Evolutionary conservation across 805 yeast genomes (phyloP).

Genomic region (Candida awuae): DNA sequence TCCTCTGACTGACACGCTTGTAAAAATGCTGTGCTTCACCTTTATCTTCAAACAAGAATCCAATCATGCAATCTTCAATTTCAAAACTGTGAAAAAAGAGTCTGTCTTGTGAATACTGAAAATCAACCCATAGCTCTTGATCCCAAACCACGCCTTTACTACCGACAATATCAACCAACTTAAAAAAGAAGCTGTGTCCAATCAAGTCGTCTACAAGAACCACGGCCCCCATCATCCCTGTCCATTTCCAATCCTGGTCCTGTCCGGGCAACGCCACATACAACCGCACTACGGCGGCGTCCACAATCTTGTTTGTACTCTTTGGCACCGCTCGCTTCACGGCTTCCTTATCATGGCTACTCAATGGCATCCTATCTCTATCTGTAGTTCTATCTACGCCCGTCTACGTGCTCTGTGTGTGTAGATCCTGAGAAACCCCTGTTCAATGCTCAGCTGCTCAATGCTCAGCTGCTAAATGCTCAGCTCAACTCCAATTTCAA

Average conservation of each 20-base stretch:
- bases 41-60: conserved; percentile 82
- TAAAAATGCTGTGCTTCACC: conserved; percentile 79
- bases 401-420: too few relatives aligned
- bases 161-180: conserved; percentile 78
- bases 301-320: conserved; percentile 76
- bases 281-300: conserved; percentile 82
- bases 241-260: conserved; percentile 71
- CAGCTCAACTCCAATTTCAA: too few relatives aligned
- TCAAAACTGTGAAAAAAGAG: conserved; percentile 94
- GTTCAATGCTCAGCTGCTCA: too few relatives aligned
- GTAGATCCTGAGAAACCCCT: too few relatives aligned
- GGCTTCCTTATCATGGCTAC: conserved; percentile 71
- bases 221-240: conserved; percentile 85
- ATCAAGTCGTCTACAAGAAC: conserved; percentile 85
- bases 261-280: conserved; percentile 87
- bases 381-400: too few relatives aligned
- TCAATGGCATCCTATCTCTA: conserved; percentile 33
- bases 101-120: conserved; percentile 87
- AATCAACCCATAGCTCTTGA: conserved; percentile 84
- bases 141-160: conserved; percentile 92
- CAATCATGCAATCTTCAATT: conserved; percentile 80
- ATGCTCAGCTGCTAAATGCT: too few relatives aligned
- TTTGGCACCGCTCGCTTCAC: conserved; percentile 86
- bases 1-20: conserved; percentile 66
- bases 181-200: conserved; percentile 88